Conservation (phyloP, 2,329 filamentous ascomycete species). For the Talaromyces sp. region DNA sequence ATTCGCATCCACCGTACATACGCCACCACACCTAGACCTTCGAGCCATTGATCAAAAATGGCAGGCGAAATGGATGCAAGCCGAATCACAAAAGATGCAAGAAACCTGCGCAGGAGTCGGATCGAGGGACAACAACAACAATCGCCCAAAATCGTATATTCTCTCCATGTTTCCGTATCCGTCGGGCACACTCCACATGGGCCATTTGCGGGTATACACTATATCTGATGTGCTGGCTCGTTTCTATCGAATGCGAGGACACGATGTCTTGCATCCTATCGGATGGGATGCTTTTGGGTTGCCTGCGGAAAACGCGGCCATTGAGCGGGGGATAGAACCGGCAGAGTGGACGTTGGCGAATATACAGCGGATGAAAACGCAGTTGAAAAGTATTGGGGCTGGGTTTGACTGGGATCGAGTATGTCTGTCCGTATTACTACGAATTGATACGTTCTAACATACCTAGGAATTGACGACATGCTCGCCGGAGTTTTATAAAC, state of each 20-base stretch:
- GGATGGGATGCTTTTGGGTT: conserved; percentile 92
- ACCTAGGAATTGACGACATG: conserved; percentile 75
- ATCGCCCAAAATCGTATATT: conserved; percentile 55
- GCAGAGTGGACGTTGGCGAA: conserved; percentile 74
- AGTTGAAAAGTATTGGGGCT: conserved; percentile 72
- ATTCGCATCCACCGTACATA: conserved; percentile 20
- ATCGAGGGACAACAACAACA: conserved; percentile 8
- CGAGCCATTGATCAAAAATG: conserved; percentile 48
- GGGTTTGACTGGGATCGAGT: conserved; percentile 79
- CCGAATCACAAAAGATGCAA: conserved; percentile 5
- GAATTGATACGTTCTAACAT: conserved; percentile 3
- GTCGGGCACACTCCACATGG: conserved; percentile 78
- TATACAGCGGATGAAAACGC: conserved; percentile 77
- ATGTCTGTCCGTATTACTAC: background rate
- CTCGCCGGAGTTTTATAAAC: conserved; percentile 79
- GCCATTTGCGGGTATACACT: conserved; percentile 82
- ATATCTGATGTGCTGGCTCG: conserved; percentile 81
- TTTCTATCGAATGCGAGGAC: conserved; percentile 67
- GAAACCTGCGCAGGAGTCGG: conserved; percentile 4
- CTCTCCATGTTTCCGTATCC: conserved; percentile 93
- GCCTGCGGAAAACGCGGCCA: conserved; percentile 85
- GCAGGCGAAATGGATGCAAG: conserved; percentile 44
- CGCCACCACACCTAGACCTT: conserved; percentile 34
- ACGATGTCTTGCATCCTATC: conserved; percentile 77
- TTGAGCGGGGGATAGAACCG: conserved; percentile 73